phyloP scores from a whole-genome alignment of 1,139 yeast genomes.

The Blastobotrys buckinghamii region DNA sequence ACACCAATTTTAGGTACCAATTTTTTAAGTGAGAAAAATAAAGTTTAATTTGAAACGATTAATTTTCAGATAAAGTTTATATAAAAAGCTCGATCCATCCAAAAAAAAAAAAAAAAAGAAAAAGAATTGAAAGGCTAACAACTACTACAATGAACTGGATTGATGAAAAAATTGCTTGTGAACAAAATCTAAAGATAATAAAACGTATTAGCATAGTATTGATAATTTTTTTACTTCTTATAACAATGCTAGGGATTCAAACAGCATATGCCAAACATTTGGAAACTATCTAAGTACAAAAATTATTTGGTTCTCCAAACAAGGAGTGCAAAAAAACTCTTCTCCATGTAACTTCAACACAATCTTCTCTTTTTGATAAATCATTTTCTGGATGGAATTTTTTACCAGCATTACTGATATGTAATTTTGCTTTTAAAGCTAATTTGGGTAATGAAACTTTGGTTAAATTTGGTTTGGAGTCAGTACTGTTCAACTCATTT shows the following conservation, averaged over 20 bases:
- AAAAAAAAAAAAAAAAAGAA: too few species aligned
- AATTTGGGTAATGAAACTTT: background rate
- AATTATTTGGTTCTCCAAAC: constrained; percentile 22
- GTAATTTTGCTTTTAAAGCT: constrained; percentile 1
- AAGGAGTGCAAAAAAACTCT: constrained; percentile 23
- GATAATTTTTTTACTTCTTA: background rate
- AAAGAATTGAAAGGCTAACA: too few species aligned
- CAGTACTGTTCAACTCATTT: background rate
- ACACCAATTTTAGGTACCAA: too few species aligned
- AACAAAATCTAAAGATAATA: background rate
- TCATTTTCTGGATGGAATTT: background rate
- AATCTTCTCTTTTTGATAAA: constrained; percentile 8
- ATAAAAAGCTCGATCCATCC: too few species aligned
- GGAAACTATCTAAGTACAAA: constrained; percentile 13
- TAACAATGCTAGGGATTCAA: background rate
- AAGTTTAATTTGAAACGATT: background rate
- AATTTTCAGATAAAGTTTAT: background rate
- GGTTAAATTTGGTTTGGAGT: background rate
- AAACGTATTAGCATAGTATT: background rate
- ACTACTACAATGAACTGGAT: background rate
- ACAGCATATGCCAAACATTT: background rate
- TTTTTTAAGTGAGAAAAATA: too few species aligned
- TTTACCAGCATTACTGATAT: constrained; percentile 1
- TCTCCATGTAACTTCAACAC: constrained; percentile 25
- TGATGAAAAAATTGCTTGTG: constrained; percentile 1